Evolutionary conservation across 495 filamentous ascomycete genomes (phyloP).

Genomic region (Trichocladium uniseriatum): DNA sequence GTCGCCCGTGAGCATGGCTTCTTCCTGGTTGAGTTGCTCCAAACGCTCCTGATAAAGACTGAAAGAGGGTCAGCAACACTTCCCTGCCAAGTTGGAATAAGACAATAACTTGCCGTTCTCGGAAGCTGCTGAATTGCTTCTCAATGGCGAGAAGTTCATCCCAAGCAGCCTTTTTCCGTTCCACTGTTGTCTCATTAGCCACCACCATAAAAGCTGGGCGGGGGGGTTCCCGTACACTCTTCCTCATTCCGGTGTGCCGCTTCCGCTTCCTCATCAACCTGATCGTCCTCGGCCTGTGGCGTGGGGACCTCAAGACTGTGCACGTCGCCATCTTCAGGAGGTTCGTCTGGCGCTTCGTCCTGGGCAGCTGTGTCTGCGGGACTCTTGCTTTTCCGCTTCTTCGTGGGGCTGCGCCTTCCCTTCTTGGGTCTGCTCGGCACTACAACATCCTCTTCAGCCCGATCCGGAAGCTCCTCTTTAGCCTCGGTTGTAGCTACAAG

Average conservation of each 20-base stretch:
- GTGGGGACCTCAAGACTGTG: conserved; percentile 28
- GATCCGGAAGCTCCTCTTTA: conserved; percentile 19
- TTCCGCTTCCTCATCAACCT: conserved; percentile 45
- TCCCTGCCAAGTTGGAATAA: not conserved
- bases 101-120: conserved; percentile 63
- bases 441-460: conserved; percentile 20
- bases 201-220: not conserved
- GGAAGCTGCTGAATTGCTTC: conserved; percentile 70
- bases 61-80: conserved; percentile 9
- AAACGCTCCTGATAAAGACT: conserved; percentile 85
- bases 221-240: conserved; percentile 53
- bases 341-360: conserved; percentile 26
- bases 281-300: conserved; percentile 37
- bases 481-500: conserved; percentile 11
- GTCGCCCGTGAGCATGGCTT: conserved; percentile 66
- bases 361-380: conserved; percentile 21
- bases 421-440: conserved; percentile 25
- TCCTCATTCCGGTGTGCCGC: conserved; percentile 53
- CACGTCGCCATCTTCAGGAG: conserved; percentile 22
- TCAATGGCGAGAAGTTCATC: conserved; percentile 71
- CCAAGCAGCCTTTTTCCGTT: conserved; percentile 71
- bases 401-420: conserved; percentile 31
- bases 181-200: conserved; percentile 49
- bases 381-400: conserved; percentile 32
- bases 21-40: conserved; percentile 69